These are phyloP conservation scores for Zychaea mexicana DNA, from an alignment of 371 early-diverging fungal genomes.

Conservation along the genomic window DNA sequence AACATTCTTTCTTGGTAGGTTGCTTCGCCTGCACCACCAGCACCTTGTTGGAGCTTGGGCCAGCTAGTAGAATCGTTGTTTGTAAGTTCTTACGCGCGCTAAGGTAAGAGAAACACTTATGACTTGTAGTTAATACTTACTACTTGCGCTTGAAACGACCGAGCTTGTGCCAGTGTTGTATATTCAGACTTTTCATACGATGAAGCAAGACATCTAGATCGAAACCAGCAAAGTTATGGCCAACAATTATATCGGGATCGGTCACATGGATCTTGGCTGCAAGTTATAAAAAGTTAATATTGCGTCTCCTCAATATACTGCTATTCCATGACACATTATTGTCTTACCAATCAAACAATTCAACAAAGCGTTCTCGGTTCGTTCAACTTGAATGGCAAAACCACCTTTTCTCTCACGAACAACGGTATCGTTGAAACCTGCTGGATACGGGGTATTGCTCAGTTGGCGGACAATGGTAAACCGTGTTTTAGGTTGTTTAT, in stretches of 20 bases:
- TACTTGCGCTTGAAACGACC: slow-evolving; percentile 84
- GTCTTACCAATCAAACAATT: slow-evolving; percentile 65
- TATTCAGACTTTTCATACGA: slow-evolving; percentile 84
- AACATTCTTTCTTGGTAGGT: slow-evolving; percentile 72
- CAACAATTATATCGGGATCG: slow-evolving; percentile 97
- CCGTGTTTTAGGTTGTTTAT: slow-evolving; percentile 45
- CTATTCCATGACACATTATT: neutral
- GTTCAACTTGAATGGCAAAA: slow-evolving; percentile 47
- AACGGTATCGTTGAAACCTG: slow-evolving; percentile 57
- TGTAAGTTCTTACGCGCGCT: no score
- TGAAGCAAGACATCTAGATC: slow-evolving; percentile 91
- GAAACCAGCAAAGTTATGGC: slow-evolving; percentile 95
- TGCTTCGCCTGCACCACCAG: slow-evolving; percentile 84
- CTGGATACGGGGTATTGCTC: slow-evolving; percentile 61
- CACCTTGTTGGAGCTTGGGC: slow-evolving; percentile 83
- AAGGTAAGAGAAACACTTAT: no score
- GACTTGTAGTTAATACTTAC: slow-evolving; percentile 45
- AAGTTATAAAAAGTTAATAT: neutral
- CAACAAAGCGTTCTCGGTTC: slow-evolving; percentile 67
- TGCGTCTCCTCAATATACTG: no score
- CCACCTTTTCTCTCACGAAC: slow-evolving; percentile 30
- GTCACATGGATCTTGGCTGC: slow-evolving; percentile 67
- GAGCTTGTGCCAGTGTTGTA: slow-evolving; percentile 56
- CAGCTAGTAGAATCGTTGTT: no score
- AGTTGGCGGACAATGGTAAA: slow-evolving; percentile 74